Base-by-base conservation (phyloP, 2,329 filamentous ascomycete species). In the Xenosphaeropsis pyriputrescens region DNA sequence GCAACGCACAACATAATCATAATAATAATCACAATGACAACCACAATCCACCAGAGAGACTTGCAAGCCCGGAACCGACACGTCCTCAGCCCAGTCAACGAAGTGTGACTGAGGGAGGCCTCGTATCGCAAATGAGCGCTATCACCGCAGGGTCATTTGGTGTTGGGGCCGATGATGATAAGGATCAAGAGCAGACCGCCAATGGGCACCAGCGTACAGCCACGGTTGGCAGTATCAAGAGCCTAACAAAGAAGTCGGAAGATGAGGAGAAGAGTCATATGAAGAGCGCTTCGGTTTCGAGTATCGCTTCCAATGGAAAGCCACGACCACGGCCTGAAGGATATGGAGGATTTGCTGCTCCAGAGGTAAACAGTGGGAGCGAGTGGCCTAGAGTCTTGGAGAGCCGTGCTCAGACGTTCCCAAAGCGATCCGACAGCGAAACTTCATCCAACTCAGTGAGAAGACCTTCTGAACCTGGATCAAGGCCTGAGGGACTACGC, bases 61-160 rank as follows among this genome's bases (percentile, higher is more conserved):
- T 41, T 37, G 41, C 41, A 9, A 61, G 63, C 29, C 38, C 44
- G n/a, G 61, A 64, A 36, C 48, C 56, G 29, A 53, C 49, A 41
- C 66, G 65, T 48, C 65, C 65, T 16, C 61, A 67, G 4, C 54
- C 62, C 15, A 75, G 64, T 43, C 70, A 72, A 18, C 55, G 54
- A 26, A 51, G 50, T 2, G 56, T 57, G 45, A 59, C 52, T 14
- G 58, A 57, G 41, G 59, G 55, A 35, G 62, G 56, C 37, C 49
- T 84, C 18, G 50, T 80, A 47, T 67, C 72, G 43, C 69, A 74
- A 37, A 72, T 83, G 65, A 70, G 82, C 46, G 68, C 62, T 7
- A 78, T 83, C 49, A 66, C 72, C 1, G 73, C 78, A 1, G 78
- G 75, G 0, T 78, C 79, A 0, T 82, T 84, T 47, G 72, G 75